phyloP scores from a whole-genome alignment of 2,329 filamentous ascomycete genomes.

The Epichloe bromicola region DNA sequence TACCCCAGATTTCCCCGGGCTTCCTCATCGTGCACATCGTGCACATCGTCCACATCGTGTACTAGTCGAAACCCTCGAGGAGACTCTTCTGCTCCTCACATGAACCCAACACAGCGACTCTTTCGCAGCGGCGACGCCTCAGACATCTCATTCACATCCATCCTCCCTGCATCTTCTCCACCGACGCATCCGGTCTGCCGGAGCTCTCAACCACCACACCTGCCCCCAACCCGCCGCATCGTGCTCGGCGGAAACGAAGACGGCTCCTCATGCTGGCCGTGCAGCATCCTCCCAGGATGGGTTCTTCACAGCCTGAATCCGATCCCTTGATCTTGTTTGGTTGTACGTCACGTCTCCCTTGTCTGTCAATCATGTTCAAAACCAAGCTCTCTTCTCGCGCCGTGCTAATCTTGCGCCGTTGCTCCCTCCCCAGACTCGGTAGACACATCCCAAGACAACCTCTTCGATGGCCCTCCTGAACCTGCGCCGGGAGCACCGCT shows the following conservation, averaged over 20 bases:
- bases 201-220: background rate
- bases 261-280: conserved; percentile 44
- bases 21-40: background rate
- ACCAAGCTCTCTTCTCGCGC: background rate
- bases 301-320: conserved; percentile 40
- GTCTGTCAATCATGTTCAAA: background rate
- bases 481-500: conserved; percentile 52
- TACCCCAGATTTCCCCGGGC: conserved; percentile 11
- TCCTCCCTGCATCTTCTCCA: background rate
- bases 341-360: conserved; percentile 36
- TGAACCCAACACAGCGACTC: background rate
- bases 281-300: conserved; percentile 42
- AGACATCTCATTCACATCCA: background rate
- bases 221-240: background rate
- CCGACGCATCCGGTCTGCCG: background rate
- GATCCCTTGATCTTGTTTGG: conserved; percentile 50
- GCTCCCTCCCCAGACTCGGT: conserved; percentile 26
- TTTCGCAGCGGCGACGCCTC: background rate
- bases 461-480: conserved; percentile 40
- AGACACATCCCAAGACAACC: conserved; percentile 30
- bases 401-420: conserved; percentile 7
- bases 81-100: background rate
- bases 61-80: too few relatives aligned
- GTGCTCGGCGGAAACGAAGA: conserved; percentile 13
- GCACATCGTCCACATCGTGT: too few relatives aligned